Evolutionary conservation across 192 early-diverging fungal species (phyloP).

Genomic region (Backusella westeae): DNA sequence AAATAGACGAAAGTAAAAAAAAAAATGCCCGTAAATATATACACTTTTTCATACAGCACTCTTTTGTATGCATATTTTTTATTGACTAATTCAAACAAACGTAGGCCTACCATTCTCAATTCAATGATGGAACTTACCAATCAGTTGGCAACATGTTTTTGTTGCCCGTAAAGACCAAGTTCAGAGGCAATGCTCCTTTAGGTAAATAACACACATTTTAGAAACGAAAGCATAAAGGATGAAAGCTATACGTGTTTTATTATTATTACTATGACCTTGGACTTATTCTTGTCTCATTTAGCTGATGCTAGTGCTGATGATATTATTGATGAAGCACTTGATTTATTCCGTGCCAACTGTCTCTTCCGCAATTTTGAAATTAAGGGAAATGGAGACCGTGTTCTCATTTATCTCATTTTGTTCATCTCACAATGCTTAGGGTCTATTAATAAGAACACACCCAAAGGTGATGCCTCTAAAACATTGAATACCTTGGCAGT

Average conservation of each 20-base stretch:
- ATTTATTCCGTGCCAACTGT: slow-evolving; percentile 93
- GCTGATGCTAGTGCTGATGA: slow-evolving; percentile 68
- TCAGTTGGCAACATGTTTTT: slow-evolving; percentile 82
- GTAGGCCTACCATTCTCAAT: slow-evolving; percentile 87
- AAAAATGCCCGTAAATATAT: slow-evolving; percentile 1
- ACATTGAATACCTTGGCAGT: slow-evolving; percentile 83
- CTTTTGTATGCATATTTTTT: not conserved
- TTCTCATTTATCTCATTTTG: slow-evolving; percentile 93
- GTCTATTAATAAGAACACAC: slow-evolving; percentile 54
- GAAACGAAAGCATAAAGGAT: not conserved
- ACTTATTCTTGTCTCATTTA: slow-evolving; percentile 10
- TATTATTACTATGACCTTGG: not conserved
- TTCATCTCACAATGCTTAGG: slow-evolving; percentile 84
- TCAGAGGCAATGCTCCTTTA: slow-evolving; percentile 78
- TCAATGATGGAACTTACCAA: slow-evolving; percentile 65
- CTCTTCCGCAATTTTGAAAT: slow-evolving; percentile 99
- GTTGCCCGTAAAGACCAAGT: slow-evolving; percentile 87
- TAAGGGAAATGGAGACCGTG: slow-evolving; percentile 88
- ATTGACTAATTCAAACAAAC: not conserved
- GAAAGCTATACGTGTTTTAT: not conserved
- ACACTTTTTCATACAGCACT: not conserved
- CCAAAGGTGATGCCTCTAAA: slow-evolving; percentile 73
- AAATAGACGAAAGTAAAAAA: not conserved
- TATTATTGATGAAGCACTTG: slow-evolving; percentile 93
- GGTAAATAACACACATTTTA: slow-evolving; percentile 14